Evolutionary conservation across 2,329 filamentous ascomycete species (phyloP).

Genomic region (Fusarium multiceps): DNA sequence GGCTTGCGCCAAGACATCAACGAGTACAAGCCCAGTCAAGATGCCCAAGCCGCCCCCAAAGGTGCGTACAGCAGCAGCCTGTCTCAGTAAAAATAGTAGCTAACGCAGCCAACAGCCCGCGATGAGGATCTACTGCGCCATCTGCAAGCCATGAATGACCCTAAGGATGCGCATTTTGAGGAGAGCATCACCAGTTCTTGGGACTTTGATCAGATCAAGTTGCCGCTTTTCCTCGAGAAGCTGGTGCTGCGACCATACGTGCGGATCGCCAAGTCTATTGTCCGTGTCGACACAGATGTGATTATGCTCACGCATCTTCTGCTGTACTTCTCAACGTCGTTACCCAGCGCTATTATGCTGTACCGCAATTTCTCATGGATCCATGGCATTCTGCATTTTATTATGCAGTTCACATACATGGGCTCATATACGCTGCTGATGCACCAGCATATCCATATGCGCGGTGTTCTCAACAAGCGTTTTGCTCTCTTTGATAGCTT

Average conservation of each 20-base stretch:
- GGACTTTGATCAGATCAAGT: slow-evolving; percentile 35
- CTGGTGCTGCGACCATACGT: slow-evolving; percentile 69
- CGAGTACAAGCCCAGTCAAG: slow-evolving; percentile 9
- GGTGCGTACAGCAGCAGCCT: slow-evolving; percentile 8
- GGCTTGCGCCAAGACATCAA: slow-evolving; percentile 27
- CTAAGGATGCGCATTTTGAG: slow-evolving; percentile 33
- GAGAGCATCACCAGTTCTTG: slow-evolving; percentile 22
- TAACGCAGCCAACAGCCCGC: background rate
- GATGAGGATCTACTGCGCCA: slow-evolving; percentile 32
- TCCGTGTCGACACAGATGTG: slow-evolving; percentile 77
- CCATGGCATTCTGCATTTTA: slow-evolving; percentile 73
- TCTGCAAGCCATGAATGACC: slow-evolving; percentile 29
- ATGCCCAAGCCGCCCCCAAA: slow-evolving; percentile 4
- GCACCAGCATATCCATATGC: slow-evolving; percentile 86
- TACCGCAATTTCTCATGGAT: slow-evolving; percentile 74
- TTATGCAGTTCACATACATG: slow-evolving; percentile 75
- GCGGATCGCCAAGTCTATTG: slow-evolving; percentile 63
- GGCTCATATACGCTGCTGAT: slow-evolving; percentile 84
- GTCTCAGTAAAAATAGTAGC: background rate
- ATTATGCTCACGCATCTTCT: slow-evolving; percentile 82
- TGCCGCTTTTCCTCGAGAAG: slow-evolving; percentile 27
- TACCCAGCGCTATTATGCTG: slow-evolving; percentile 75
- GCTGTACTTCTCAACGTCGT: slow-evolving; percentile 74
- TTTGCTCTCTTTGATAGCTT: slow-evolving; percentile 67
- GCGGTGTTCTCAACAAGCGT: slow-evolving; percentile 70